Evolutionary conservation across 1,284 basidiomycete species (phyloP).

Genomic region (Leccinum pachyderme): DNA sequence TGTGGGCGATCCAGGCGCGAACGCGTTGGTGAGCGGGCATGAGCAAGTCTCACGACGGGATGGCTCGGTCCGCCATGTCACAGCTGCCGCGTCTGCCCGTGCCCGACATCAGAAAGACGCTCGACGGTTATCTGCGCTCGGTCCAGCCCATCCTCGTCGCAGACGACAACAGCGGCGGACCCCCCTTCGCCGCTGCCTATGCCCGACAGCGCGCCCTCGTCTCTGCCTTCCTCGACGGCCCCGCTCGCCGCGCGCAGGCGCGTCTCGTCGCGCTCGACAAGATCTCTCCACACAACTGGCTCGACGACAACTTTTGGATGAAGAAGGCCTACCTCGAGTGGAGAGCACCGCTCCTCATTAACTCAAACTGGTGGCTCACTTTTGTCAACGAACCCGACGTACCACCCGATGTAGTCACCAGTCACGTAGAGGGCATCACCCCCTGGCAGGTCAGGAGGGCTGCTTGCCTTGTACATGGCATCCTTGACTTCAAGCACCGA

Average conservation of each 20-base stretch:
- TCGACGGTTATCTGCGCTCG: constrained; percentile 79
- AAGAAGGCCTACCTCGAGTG: constrained; percentile 90
- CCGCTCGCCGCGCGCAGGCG: constrained; percentile 51
- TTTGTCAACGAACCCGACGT: constrained; percentile 65
- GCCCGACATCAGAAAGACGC: constrained; percentile 74
- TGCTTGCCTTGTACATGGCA: constrained; percentile 78
- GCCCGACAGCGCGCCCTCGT: constrained; percentile 23
- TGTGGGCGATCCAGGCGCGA: constrained; percentile 43
- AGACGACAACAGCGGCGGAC: constrained; percentile 61
- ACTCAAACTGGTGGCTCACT: constrained; percentile 99
- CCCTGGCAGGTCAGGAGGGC: constrained; percentile 87
- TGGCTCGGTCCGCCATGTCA: constrained; percentile 23
- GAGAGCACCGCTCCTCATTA: constrained; percentile 83
- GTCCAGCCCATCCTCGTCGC: constrained; percentile 80
- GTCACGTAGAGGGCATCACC: constrained; percentile 51
- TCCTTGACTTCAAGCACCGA: constrained; percentile 76
- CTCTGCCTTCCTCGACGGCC: constrained; percentile 23
- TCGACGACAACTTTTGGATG: constrained; percentile 94
- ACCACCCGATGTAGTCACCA: constrained; percentile 44
- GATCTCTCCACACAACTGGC: constrained; percentile 88
- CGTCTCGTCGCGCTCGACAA: constrained; percentile 81
- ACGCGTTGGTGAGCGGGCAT: constrained; percentile 29
- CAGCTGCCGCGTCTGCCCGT: constrained; percentile 72
- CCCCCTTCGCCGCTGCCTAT: constrained; percentile 44
- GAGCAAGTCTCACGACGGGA: constrained; percentile 1